A percentile compares a stretch with the other conserved stretches of the same genome.
Evolutionary conservation across 192 early-diverging fungal genomes (phyloP).

Genomic region (Piromyces sp.): DNA sequence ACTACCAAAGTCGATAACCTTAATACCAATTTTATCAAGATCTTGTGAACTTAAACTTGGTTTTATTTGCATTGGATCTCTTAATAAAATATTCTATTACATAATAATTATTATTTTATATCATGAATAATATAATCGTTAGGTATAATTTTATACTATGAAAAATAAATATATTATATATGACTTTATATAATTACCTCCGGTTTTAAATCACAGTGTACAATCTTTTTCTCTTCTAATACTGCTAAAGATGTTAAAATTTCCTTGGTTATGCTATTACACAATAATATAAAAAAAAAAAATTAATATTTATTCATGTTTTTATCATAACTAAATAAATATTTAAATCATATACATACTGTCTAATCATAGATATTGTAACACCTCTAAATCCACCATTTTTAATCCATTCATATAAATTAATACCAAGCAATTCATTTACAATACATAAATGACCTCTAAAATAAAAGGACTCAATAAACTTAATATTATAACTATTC

Average conservation of each 20-base stretch:
- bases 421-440: slow-evolving; percentile 81
- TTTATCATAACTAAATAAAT: slow-evolving; percentile 11
- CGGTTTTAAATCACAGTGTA: slow-evolving; percentile 94
- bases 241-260: slow-evolving; percentile 54
- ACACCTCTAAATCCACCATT: slow-evolving; percentile 79
- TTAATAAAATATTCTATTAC: slow-evolving; percentile 63
- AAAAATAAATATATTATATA: too few relatives aligned
- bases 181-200: too few relatives aligned
- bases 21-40: slow-evolving; percentile 35
- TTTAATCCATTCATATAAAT: slow-evolving; percentile 94
- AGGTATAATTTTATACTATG: too few relatives aligned
- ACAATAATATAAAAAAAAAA: not conserved
- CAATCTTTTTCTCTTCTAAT: slow-evolving; percentile 52
- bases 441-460: slow-evolving; percentile 89
- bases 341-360: slow-evolving; percentile 11
- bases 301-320: not conserved
- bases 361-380: slow-evolving; percentile 48
- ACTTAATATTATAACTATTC: slow-evolving; percentile 63
- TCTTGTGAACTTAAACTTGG: not conserved
- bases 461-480: slow-evolving; percentile 84
- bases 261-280: slow-evolving; percentile 9
- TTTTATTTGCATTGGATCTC: slow-evolving; percentile 26
- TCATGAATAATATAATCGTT: too few relatives aligned
- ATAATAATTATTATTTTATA: too few relatives aligned
- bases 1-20: slow-evolving; percentile 97